Evolutionary conservation across 2,329 filamentous ascomycete genomes (phyloP), one percentile per base, ranked within the genome.

Genomic region (Aspergillus novoparasiticus): DNA sequence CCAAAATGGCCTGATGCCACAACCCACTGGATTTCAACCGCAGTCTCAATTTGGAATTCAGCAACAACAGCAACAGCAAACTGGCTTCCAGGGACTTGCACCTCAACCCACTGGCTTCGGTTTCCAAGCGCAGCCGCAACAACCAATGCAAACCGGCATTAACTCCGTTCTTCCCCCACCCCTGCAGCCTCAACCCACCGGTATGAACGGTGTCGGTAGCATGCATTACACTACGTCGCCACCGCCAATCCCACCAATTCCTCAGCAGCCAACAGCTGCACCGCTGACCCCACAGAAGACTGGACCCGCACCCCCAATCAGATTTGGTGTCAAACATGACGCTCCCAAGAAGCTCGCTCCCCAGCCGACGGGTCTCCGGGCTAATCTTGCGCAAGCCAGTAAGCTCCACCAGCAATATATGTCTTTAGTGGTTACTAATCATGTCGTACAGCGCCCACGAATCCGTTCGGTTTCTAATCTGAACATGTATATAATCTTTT

Each of bases 321-420:
- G 93, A 64, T 99, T 99, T 76, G 95, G 95, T 45, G 89, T 96
- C 41, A 85, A 87, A 62, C 82, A 84, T 32, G 87, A 89, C 56
- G 82, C 88, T 32, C 81, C 88, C 34, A 93, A 93, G 79, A 95
- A 91, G 78, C 81, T 98, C 71, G 85, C 87, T 64, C 89, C 94
- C 34, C 95, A 98, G 81, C 86, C 93, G 32, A 99, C 95, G 8
- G 95, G 95, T 67, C 85, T 91, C 72, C 89, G 91, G 82, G 95
- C 95, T 61, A 97, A 98, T 77, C 85, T 99, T 69, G 86, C 91
- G 58, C 92, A 96, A 87, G 95, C 95, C 74, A 99, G 94, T 98
- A 89, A 90, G 94, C 94, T 62, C 36, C 53, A 26, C 10, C 30
- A 36, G 11, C 32, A 10, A n/a, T 55, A 3, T 26, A 12, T 16